Conservation (phyloP, 257 asterid genomes). For the Plectranthus barbatus region DNA sequence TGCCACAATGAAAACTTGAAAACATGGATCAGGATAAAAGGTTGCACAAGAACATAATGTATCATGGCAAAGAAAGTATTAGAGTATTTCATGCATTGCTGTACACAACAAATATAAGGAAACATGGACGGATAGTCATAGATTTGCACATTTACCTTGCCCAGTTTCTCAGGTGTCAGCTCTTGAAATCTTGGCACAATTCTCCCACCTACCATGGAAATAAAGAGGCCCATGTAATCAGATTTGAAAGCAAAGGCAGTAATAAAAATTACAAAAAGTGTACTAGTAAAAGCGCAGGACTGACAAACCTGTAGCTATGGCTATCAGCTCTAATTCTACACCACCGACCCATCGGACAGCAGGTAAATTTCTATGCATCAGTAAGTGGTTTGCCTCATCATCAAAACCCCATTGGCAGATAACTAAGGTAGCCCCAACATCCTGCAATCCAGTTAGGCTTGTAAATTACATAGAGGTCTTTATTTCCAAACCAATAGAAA, state of each 20-base stretch:
- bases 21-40: too few relatives aligned
- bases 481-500: not conserved
- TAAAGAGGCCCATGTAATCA: slow-evolving; percentile 1
- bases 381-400: slow-evolving; percentile 92
- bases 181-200: slow-evolving; percentile 98
- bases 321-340: slow-evolving; percentile 88
- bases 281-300: slow-evolving; percentile 2
- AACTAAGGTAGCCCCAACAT: slow-evolving; percentile 89
- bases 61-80: not conserved
- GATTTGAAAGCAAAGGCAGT: not conserved
- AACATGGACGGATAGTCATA: not conserved
- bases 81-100: not conserved
- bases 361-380: slow-evolving; percentile 87
- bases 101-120: not conserved
- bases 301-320: slow-evolving; percentile 54
- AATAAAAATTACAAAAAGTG: not conserved
- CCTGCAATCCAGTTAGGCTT: slow-evolving; percentile 40
- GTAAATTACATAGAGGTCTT: not conserved
- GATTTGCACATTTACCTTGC: slow-evolving; percentile 38
- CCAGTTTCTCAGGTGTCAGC: slow-evolving; percentile 80
- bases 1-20: too few relatives aligned
- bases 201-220: slow-evolving; percentile 64
- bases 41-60: not conserved
- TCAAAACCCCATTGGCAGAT: slow-evolving; percentile 99
- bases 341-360: slow-evolving; percentile 99